These are phyloP conservation scores for Lathyrus oleraceus DNA, from an alignment of 306 rosid genomes.

Conservation along the genomic window DNA sequence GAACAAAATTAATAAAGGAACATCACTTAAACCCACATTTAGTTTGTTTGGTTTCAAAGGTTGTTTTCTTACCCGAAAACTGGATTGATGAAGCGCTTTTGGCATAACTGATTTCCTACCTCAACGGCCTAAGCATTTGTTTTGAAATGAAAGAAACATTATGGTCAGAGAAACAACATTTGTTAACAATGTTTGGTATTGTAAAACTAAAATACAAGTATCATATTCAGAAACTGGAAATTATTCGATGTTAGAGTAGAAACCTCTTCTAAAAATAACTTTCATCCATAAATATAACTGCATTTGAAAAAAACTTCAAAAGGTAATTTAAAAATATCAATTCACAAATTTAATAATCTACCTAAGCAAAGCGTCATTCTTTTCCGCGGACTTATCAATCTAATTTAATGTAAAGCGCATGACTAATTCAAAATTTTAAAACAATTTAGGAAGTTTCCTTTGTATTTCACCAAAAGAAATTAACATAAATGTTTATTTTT, in stretches of 20 bases:
- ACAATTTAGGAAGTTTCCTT: too few species aligned
- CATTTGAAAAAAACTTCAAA: too few species aligned
- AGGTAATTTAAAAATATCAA: too few species aligned
- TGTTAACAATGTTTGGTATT: not conserved
- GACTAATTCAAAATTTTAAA: too few species aligned
- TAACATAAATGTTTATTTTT: too few species aligned
- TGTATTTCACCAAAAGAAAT: too few species aligned
- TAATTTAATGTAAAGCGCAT: too few species aligned
- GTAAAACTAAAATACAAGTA: not conserved
- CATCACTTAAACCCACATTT: not conserved
- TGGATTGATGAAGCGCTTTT: constrained; percentile 77
- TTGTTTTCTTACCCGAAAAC: constrained; percentile 73
- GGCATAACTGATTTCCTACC: constrained; percentile 70
- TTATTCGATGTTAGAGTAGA: not conserved
- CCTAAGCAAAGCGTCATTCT: too few species aligned
- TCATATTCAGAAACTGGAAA: not conserved
- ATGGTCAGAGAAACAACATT: constrained; percentile 10
- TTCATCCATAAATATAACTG: too few species aligned
- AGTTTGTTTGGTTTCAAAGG: constrained; percentile 9
- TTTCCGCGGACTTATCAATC: too few species aligned
- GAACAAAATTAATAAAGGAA: constrained; percentile 12
- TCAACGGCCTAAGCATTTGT: constrained; percentile 68
- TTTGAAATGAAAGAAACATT: constrained; percentile 26
- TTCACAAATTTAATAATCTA: too few species aligned
- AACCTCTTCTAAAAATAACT: too few species aligned